Evolutionary conservation across 257 asterid genomes (phyloP), one percentile per base, ranked within the genome.

Genomic region (Capsicum chinense): DNA sequence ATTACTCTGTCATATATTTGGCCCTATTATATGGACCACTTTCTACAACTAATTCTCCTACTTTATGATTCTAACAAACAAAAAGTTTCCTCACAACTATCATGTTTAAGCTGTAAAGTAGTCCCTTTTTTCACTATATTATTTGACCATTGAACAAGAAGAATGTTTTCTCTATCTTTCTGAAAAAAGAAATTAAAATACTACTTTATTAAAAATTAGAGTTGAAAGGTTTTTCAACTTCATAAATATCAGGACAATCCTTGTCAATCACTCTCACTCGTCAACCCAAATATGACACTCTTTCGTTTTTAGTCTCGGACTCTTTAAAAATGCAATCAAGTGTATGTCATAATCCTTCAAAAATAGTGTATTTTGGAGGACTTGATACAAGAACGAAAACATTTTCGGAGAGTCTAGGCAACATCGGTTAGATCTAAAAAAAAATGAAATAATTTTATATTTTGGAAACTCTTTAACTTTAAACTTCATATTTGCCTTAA

Each of bases 1-100:
- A 83, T 83, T 83, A 33, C 85, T 66, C 35, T 83, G 80, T 66
- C 56, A 67, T 59, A 54, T 14, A 79, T 35, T 52, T 79, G 17
- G 33, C 47, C 3, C 19, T 39, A 26, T 66, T 33, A 12, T 26
- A 35, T 50, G 80, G 85, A 83, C 85, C 85, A 68, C 80, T 56
- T 52, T 26, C 81, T 52, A 78, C 33, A 14, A 78, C 63, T 26
- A 76, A 26, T 52, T 4, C 63, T 52, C 60, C 48, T 52, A 13
- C 81, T 74, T 76, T 76, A 13, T 76, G 26, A 54, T 76, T 33
- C 48, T 52, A 76, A 52, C 63, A 14, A 26, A 52, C 79, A 71
- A 71, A 47, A 71, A 26, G 70, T 64, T 64, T 64, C 44, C 42
- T 26, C 44, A 21, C 42, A 10, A 16, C 26, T 4, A 16, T 71